Evolutionary conservation across 306 rosid genomes (phyloP).

Genomic region (Glycine tomentella): DNA sequence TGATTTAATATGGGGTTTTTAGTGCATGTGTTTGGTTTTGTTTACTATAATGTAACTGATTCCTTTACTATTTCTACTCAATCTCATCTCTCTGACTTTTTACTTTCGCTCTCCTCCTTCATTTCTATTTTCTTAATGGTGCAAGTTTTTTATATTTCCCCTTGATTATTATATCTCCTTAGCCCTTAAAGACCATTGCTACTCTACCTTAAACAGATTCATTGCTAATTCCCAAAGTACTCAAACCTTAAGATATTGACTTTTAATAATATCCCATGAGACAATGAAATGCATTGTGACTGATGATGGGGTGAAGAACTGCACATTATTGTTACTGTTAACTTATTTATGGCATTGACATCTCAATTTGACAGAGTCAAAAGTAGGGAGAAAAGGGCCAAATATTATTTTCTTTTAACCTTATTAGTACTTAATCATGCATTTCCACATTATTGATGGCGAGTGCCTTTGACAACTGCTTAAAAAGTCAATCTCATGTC

Average conservation of each 20-base stretch:
- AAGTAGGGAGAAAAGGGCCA: neutral
- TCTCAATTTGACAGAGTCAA: neutral
- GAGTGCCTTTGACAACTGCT: neutral
- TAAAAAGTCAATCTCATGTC: neutral
- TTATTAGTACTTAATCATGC: neutral
- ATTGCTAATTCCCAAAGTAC: too few species aligned
- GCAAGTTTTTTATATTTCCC: neutral
- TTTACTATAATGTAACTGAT: too few species aligned
- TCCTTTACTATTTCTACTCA: too few species aligned
- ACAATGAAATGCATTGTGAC: neutral
- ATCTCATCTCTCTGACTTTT: too few species aligned
- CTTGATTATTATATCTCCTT: neutral
- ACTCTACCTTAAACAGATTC: too few species aligned
- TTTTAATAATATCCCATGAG: neutral
- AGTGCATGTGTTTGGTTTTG: too few species aligned
- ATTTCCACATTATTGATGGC: neutral
- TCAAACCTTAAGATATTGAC: too few species aligned
- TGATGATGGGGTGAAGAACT: neutral
- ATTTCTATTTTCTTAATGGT: too few species aligned
- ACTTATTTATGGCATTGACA: neutral
- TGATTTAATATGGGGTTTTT: too few species aligned
- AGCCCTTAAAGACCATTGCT: too few species aligned
- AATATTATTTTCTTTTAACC: conserved; percentile 1
- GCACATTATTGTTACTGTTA: neutral
- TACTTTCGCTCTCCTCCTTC: too few species aligned